These are phyloP conservation scores for Suillus lakei DNA, from an alignment of 768 basidiomycete genomes.

Conservation along the genomic window DNA sequence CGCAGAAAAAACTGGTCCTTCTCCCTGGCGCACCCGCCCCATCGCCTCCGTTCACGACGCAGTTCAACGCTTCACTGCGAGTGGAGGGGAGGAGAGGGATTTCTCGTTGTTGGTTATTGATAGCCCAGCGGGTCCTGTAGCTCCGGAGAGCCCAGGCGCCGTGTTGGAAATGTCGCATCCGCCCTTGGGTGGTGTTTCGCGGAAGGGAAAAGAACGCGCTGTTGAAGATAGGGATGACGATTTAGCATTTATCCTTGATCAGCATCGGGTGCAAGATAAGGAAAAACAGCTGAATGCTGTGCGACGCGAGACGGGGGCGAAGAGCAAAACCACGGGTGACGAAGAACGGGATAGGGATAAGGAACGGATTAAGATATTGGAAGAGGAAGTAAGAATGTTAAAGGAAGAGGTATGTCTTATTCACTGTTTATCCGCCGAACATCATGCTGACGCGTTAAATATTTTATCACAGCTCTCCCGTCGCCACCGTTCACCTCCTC, in stretches of 20 bases:
- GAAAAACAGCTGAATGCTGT: constrained; percentile 66
- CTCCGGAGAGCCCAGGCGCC: constrained; percentile 26
- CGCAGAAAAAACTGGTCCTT: constrained; percentile 23
- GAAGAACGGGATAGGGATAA: constrained; percentile 60
- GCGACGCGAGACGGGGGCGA: constrained; percentile 51
- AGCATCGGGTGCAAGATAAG: constrained; percentile 58
- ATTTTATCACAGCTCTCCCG: constrained; percentile 47
- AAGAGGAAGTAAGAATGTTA: constrained; percentile 65
- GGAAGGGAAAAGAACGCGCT: constrained; percentile 52
- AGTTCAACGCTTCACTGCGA: constrained; percentile 49
- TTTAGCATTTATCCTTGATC: constrained; percentile 34
- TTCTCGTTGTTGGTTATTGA: constrained; percentile 58
- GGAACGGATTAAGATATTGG: constrained; percentile 63
- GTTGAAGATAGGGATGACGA: constrained; percentile 25
- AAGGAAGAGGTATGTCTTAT: constrained; percentile 69
- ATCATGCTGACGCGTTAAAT: constrained; percentile 8
- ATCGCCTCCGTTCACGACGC: constrained; percentile 53
- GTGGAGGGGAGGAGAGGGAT: constrained; percentile 49
- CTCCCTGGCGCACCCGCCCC: constrained; percentile 38
- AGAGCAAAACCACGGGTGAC: constrained; percentile 28
- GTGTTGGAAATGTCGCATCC: constrained; percentile 29
- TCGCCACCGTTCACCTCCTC: constrained; percentile 31
- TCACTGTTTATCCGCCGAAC: too few species aligned
- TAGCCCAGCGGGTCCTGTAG: constrained; percentile 40
- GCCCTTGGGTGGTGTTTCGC: constrained; percentile 17